phyloP scores from a whole-genome alignment of 1,284 basidiomycete genomes.

The Puccinia horiana region DNA sequence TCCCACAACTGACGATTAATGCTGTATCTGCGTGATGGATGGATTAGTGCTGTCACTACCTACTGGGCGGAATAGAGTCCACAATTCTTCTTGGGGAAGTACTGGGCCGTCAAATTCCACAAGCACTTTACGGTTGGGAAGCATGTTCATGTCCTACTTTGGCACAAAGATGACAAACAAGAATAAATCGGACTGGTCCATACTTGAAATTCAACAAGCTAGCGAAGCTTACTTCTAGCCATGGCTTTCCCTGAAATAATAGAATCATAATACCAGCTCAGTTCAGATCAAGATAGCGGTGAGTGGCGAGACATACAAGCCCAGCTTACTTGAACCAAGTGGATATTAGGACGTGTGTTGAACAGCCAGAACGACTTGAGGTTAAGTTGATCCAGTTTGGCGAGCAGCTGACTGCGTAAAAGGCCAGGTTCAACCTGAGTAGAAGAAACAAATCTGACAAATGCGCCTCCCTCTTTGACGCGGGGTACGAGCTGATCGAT shows the following conservation, averaged over 20 bases:
- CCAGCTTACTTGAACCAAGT: background rate
- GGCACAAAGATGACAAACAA: background rate
- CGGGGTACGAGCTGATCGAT: constrained; percentile 3
- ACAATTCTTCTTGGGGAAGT: constrained; percentile 73
- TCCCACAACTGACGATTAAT: background rate
- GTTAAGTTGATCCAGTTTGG: background rate
- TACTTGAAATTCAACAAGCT: background rate
- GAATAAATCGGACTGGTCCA: background rate
- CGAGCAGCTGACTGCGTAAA: background rate
- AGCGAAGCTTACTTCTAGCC: constrained; percentile 7
- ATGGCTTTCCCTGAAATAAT: background rate
- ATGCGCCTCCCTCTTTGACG: constrained; percentile 11
- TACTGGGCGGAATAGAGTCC: constrained; percentile 69
- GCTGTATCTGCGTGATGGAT: constrained; percentile 47
- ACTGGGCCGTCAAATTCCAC: constrained; percentile 86
- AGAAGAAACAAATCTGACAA: background rate
- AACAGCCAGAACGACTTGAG: constrained; percentile 11
- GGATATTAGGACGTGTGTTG: background rate
- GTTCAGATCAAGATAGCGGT: background rate
- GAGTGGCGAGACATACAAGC: background rate
- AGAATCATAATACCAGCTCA: background rate
- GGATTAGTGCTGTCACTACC: constrained; percentile 61
- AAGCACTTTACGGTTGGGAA: constrained; percentile 70
- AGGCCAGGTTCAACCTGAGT: background rate
- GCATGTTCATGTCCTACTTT: constrained; percentile 77